Percentiles rank a stretch among this genome's conserved stretches.
These are phyloP conservation scores for Ramaria sp. DNA, from an alignment of 768 basidiomycete genomes.

Conservation along the genomic window DNA sequence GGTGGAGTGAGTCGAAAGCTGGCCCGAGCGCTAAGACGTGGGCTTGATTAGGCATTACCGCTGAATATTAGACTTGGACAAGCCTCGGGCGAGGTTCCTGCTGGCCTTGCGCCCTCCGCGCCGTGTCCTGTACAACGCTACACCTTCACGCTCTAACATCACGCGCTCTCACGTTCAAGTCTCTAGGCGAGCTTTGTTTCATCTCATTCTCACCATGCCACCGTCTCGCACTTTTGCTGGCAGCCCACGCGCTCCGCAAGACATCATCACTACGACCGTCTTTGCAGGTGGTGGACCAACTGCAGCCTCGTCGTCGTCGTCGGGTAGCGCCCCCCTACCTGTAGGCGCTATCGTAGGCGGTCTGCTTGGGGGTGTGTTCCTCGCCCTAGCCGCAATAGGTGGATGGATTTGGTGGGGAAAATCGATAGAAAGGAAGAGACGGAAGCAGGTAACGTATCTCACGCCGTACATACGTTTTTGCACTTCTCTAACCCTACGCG, in stretches of 20 bases:
- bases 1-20: too few species aligned
- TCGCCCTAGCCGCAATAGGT: slow-evolving; percentile 33
- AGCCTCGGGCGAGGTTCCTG: neutral
- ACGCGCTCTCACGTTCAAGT: neutral
- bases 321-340: slow-evolving; percentile 21
- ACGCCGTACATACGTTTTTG: neutral
- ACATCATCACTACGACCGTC: slow-evolving; percentile 19
- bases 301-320: slow-evolving; percentile 2
- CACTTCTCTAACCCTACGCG: neutral
- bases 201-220: neutral
- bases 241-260: neutral
- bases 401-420: slow-evolving; percentile 40
- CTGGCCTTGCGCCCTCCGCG: neutral
- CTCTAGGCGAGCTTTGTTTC: neutral
- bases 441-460: slow-evolving; percentile 4
- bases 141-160: neutral
- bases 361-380: slow-evolving; percentile 32
- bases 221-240: neutral
- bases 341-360: slow-evolving; percentile 43
- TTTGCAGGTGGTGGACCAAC: slow-evolving; percentile 12
- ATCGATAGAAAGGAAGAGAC: slow-evolving; percentile 24
- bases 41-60: too few species aligned
- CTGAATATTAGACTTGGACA: too few species aligned
- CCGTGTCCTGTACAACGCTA: neutral
- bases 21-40: neutral